Base-by-base conservation (phyloP, 352 stramenopile species). In the Globisporangium solare region DNA sequence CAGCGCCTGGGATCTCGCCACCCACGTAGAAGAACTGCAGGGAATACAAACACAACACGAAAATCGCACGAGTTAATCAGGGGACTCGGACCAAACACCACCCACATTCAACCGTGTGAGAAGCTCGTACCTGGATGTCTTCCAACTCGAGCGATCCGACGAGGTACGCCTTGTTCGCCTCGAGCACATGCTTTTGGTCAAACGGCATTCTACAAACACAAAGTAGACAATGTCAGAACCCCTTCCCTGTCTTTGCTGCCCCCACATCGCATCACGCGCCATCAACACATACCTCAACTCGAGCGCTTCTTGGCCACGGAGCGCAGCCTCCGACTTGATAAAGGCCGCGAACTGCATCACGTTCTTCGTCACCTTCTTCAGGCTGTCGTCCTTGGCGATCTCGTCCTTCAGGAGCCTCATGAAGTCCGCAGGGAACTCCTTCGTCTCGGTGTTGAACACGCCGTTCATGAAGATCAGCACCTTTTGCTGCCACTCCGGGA, bases 341-440 rank as follows among this genome's bases (percentile, higher is more conserved):
- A 98, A 99, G 22, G 91, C 89, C 58, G 88, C 95, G 62, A 98
- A 98, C 68, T 99, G 96, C 96, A 99, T 99, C 27, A 96, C 83
- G 60, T 96, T 92, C 82, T 98, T 98, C 14, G 82, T 95, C 14
- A 94, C 66, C 68, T 86, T 91, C 78, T 94, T 95, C 48, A 96
- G 58, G 35, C 88, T 82, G 52, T 91, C 80, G 62, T 93, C 70
- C 48, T 80, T 75, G 8, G 64, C 61, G 42, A 96, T 71, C 54
- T 81, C 58, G 20, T 72, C 70, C 82, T 96, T 96, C 15, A 96
- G 66, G 14, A 86, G 68, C 69, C 92, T 92, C 79, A 95, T 94
- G 47, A 96, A 93, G 63, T 94, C 81, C 17, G 61, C 69, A 32
- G 84, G 73, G 73, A 96, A 93, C 40, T 76, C 55, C 63, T 89